Base-by-base conservation (phyloP, 2,329 filamentous ascomycete species). In the Trichoderma aggressivum region DNA sequence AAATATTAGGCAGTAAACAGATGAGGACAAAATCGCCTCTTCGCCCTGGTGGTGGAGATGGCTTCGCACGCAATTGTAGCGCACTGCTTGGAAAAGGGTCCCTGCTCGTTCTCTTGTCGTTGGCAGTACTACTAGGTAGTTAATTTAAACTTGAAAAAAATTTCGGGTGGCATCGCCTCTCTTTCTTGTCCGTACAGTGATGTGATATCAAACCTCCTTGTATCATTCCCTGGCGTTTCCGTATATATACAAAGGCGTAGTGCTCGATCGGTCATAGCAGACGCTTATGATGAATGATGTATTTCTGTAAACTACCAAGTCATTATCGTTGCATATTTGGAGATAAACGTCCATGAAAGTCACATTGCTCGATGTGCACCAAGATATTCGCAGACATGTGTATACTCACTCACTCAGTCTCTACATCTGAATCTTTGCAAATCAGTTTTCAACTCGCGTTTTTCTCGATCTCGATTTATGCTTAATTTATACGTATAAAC, bases 31-130 rank as follows among this genome's bases (percentile, higher is more conserved):
- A 74, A 24, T 6, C 21, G 64, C 53, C 18, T 61, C 34, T 64
- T 73, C 74, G 77, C 79, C 79, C 79, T 73, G 79, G 79, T 26
- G 78, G 76, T 72, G 72, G 60, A 74, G 74, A 73, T 77, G 10
- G 77, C 74, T 71, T 75, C 75, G 76, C 74, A 72, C 74, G 77
- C 76, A 78, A 80, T 59, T 59, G 30, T 34, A 77, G 76, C 79
- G 77, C 77, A 77, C 75, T 79, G 76, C 75, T 78, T 78, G 77
- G 73, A 77, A 75, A 62, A 77, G 77, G 77, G 77, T 77, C 77
- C 79, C 79, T 81, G 80, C 79, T 81, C 77, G 78, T 78, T 80
- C 77, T 74, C 77, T 81, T 79, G 79, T 80, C 75, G 75, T 79
- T 79, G 43, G 79, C 78, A 80, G 77, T 82, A 82, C 78, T 82